phyloP scores from a whole-genome alignment of 1,284 basidiomycete genomes.

The Meira nashicola region DNA sequence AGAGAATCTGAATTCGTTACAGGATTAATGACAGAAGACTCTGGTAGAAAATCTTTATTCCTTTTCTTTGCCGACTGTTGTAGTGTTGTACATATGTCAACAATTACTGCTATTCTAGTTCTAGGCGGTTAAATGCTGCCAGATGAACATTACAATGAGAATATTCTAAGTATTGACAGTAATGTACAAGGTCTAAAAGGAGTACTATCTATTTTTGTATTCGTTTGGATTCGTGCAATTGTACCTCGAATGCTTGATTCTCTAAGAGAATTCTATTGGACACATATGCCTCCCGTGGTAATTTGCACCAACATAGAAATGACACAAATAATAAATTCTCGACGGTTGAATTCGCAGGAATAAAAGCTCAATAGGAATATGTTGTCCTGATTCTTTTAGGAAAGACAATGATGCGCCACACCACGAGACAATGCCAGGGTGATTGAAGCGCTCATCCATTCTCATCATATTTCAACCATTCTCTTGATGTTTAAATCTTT shows the following conservation, averaged over 20 bases:
- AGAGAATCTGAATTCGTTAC: conserved; percentile 30
- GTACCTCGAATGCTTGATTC: conserved; percentile 53
- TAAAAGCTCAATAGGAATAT: no score
- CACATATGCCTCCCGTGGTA: conserved; percentile 50
- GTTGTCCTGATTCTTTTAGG: no score
- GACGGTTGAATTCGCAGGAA: no score
- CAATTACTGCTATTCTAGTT: conserved; percentile 52
- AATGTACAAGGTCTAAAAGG: conserved; percentile 53
- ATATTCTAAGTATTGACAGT: conserved; percentile 52
- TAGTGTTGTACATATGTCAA: conserved; percentile 52
- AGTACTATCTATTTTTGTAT: conserved; percentile 52
- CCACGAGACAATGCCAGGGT: no score
- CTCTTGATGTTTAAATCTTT: no score
- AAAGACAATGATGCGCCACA: no score
- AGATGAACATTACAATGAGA: conserved; percentile 51
- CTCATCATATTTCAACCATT: no score
- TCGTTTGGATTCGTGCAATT: conserved; percentile 54
- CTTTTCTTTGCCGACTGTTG: conserved; percentile 54
- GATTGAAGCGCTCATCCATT: no score
- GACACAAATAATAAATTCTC: no score
- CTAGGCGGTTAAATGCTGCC: conserved; percentile 53
- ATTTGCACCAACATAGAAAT: no score
- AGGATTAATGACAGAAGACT: conserved; percentile 51
- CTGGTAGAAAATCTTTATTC: conserved; percentile 53
- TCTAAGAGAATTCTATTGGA: conserved; percentile 53